Percentiles rank a stretch among this genome's conserved stretches.
Evolutionary conservation across 768 basidiomycete species (phyloP).

Genomic region (Lactarius evosmus): DNA sequence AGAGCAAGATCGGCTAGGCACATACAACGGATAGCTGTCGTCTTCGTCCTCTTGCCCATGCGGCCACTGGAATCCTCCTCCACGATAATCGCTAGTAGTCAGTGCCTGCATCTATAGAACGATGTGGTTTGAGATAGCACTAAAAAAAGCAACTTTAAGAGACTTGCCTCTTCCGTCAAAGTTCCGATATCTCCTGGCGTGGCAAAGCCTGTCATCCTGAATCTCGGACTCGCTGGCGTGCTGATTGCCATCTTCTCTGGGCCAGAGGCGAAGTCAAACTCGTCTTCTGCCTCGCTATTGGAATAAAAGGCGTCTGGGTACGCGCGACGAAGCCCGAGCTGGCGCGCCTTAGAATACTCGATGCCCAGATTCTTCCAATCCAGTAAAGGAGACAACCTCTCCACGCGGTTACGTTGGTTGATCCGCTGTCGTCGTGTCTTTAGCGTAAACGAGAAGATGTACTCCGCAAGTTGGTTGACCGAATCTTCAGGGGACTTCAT

Average conservation of each 20-base stretch:
- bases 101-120: slow-evolving; percentile 82
- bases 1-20: slow-evolving; percentile 30
- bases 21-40: slow-evolving; percentile 86
- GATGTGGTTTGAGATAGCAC: not conserved
- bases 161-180: slow-evolving; percentile 72
- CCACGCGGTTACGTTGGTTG: slow-evolving; percentile 97
- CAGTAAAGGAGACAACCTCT: slow-evolving; percentile 85
- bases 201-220: slow-evolving; percentile 67
- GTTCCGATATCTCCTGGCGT: slow-evolving; percentile 95
- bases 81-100: slow-evolving; percentile 81
- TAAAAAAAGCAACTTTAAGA: not conserved
- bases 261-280: slow-evolving; percentile 56
- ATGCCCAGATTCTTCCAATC: slow-evolving; percentile 99
- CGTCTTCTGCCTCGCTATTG: slow-evolving; percentile 51
- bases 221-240: slow-evolving; percentile 84
- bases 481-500: slow-evolving; percentile 88
- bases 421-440: slow-evolving; percentile 96
- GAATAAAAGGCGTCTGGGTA: slow-evolving; percentile 93
- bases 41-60: slow-evolving; percentile 73
- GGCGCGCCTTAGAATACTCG: slow-evolving; percentile 94
- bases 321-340: slow-evolving; percentile 85
- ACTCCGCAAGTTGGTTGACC: slow-evolving; percentile 73
- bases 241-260: slow-evolving; percentile 72
- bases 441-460: slow-evolving; percentile 70
- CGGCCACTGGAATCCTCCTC: slow-evolving; percentile 53